A percentile compares a stretch with the other conserved stretches of the same genome.
Conservation (phyloP, 2,329 filamentous ascomycete genomes). For the Aureobasidium melanogenum region DNA sequence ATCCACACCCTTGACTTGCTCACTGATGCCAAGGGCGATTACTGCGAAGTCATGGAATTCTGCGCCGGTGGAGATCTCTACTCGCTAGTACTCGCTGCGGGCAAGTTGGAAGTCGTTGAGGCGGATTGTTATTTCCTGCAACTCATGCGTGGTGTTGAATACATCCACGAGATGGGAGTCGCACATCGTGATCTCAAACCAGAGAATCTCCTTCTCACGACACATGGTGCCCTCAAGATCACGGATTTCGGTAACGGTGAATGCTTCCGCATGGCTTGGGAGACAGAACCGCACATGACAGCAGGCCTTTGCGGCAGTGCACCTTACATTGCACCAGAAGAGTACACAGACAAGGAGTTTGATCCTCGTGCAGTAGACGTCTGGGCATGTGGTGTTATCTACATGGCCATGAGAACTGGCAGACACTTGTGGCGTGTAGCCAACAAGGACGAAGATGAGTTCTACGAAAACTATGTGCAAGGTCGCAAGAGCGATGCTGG, state of each 20-base stretch:
- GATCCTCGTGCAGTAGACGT: conserved; percentile 96
- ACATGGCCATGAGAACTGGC: conserved; percentile 98
- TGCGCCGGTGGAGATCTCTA: conserved; percentile 95
- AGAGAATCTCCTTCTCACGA: conserved; percentile 89
- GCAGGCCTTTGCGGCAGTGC: conserved; percentile 92
- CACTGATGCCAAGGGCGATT: conserved; percentile 93
- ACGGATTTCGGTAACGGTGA: conserved; percentile 98
- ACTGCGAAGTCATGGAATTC: conserved; percentile 99
- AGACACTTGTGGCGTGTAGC: conserved; percentile 95
- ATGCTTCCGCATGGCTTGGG: conserved; percentile 99
- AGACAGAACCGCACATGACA: conserved; percentile 96
- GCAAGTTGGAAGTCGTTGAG: conserved; percentile 84
- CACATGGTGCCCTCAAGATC: conserved; percentile 87
- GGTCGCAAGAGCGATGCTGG: conserved; percentile 90
- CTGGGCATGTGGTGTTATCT: conserved; percentile 97
- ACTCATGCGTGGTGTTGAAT: conserved; percentile 97
- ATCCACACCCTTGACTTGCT: conserved; percentile 95
- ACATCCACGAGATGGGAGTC: conserved; percentile 99
- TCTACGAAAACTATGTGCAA: conserved; percentile 88
- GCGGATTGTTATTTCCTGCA: conserved; percentile 99
- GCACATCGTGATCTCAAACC: conserved; percentile 95
- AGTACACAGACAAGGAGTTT: conserved; percentile 92
- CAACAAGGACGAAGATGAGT: conserved; percentile 94
- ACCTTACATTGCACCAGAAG: conserved; percentile 94
- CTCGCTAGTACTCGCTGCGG: conserved; percentile 80